Evolutionary conservation across 306 rosid genomes (phyloP), one percentile per base, ranked within the genome.

Genomic region (Prinsepia uniflora): DNA sequence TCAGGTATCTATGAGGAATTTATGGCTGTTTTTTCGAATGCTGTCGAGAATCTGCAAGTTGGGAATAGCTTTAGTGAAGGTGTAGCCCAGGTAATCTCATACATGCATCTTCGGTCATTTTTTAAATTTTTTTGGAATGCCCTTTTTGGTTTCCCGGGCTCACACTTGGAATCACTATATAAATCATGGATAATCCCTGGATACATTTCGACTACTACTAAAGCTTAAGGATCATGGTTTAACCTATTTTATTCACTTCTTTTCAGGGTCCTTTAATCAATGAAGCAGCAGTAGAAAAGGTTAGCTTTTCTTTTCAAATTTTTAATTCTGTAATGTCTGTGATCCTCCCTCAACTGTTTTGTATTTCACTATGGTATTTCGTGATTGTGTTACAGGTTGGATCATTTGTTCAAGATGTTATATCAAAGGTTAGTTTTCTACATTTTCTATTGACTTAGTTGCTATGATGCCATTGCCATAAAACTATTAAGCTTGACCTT

Each of bases 241-340:
- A 71, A 79, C 82, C 56, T 18, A 63, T 66, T 68, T 24, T 71
- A 42, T 81, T 77, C 19, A 65, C 82, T 73, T 81, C 67, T 75
- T 57, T 82, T 74, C 84, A 94, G 97, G 99, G 99, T 55, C 99
- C 99, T 77, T 82, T 94, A 65, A 94, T 94, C 77, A 94, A 94
- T 78, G 99, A 94, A 83, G 97, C 99, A 76, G 99, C 99, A 44
- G 96, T 94, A 0, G 49, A 84, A 65, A 94, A 94, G 99, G 99
- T 93, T 73, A 68, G 78, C 78, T 67, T 76, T 70, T 56, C 73
- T 71, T 53, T 48, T 55, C n/a, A 57, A 72, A 71, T 70, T 73
- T 68, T 53, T 44, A 48, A 65, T 74, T 79, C 53, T 39, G 11
- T 65, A 58, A n/a, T 55, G 6, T 68, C 50, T 69, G 20, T 54